Conservation (phyloP, 192 early-diverging fungal species). For the Umbelopsis vinacea region DNA sequence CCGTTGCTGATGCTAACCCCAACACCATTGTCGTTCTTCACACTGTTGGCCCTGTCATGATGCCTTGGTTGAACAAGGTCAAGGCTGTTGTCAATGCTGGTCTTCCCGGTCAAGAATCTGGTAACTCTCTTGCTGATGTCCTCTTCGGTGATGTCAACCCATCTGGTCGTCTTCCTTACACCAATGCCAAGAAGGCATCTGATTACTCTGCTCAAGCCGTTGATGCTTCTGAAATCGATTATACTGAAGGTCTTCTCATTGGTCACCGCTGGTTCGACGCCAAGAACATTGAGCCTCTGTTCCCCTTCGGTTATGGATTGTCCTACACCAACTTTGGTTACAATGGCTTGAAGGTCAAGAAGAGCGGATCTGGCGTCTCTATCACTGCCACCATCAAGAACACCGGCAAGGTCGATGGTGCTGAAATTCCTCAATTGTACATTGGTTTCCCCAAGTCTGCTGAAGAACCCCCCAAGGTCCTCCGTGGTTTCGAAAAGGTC, state of each 20-base stretch:
- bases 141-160: conserved; percentile 71
- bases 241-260: conserved; percentile 58
- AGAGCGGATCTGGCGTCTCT: background rate
- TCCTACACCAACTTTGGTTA: conserved; percentile 69
- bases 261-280: conserved; percentile 59
- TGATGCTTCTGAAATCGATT: conserved; percentile 41
- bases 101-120: conserved; percentile 68
- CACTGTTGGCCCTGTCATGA: conserved; percentile 57
- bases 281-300: conserved; percentile 53
- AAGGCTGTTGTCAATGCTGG: conserved; percentile 55
- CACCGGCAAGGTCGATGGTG: conserved; percentile 40
- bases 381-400: conserved; percentile 42
- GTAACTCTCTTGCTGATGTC: conserved; percentile 67
- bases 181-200: conserved; percentile 42
- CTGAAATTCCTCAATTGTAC: conserved; percentile 43
- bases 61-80: conserved; percentile 64
- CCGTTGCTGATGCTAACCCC: conserved; percentile 47
- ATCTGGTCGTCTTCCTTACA: conserved; percentile 62
- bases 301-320: conserved; percentile 62
- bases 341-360: conserved; percentile 25
- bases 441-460: conserved; percentile 45
- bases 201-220: conserved; percentile 46
- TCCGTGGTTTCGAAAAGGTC: conserved; percentile 36
- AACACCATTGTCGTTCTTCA: conserved; percentile 53
- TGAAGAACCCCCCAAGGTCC: conserved; percentile 41